These are phyloP conservation scores for Angomonas desouzai DNA, from an alignment of 208 protist genomes.

Conservation along the genomic window DNA sequence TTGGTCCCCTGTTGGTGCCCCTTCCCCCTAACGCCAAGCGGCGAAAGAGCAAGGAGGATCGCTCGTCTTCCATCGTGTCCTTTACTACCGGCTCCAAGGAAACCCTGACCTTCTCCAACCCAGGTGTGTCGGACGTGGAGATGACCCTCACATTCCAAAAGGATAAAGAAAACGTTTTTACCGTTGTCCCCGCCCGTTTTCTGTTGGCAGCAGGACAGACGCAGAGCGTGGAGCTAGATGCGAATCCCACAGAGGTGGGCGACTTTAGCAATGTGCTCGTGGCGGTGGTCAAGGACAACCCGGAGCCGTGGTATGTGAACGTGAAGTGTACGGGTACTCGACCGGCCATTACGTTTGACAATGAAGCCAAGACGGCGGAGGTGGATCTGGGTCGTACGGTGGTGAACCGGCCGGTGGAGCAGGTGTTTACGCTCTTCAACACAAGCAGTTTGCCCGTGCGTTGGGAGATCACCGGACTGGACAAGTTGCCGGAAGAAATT, in stretches of 20 bases:
- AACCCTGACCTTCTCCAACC: constrained; percentile 89
- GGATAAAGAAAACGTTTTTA: constrained; percentile 86
- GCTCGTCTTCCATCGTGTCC: not conserved
- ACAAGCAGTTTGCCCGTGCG: constrained; percentile 66
- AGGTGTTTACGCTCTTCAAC: constrained; percentile 69
- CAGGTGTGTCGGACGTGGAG: constrained; percentile 64
- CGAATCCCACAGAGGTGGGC: constrained; percentile 79
- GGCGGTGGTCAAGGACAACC: constrained; percentile 90
- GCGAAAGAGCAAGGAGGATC: constrained; percentile 23
- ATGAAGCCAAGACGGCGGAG: constrained; percentile 65
- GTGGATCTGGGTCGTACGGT: constrained; percentile 83
- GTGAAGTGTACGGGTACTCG: constrained; percentile 80
- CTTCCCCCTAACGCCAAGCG: constrained; percentile 24
- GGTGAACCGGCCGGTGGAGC: constrained; percentile 39
- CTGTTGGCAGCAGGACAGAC: constrained; percentile 77
- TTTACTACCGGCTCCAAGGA: constrained; percentile 25
- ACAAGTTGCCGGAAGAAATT: constrained; percentile 74
- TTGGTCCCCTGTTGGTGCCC: constrained; percentile 92
- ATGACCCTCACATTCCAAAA: constrained; percentile 73
- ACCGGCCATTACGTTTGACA: constrained; percentile 64
- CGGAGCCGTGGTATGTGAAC: constrained; percentile 81
- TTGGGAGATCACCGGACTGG: constrained; percentile 61
- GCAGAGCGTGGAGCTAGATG: constrained; percentile 71
- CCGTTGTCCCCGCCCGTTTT: constrained; percentile 65
- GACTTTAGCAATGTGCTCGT: constrained; percentile 80